Conservation (phyloP, 2,329 filamentous ascomycete genomes). For the Thyridium curvatum region DNA sequence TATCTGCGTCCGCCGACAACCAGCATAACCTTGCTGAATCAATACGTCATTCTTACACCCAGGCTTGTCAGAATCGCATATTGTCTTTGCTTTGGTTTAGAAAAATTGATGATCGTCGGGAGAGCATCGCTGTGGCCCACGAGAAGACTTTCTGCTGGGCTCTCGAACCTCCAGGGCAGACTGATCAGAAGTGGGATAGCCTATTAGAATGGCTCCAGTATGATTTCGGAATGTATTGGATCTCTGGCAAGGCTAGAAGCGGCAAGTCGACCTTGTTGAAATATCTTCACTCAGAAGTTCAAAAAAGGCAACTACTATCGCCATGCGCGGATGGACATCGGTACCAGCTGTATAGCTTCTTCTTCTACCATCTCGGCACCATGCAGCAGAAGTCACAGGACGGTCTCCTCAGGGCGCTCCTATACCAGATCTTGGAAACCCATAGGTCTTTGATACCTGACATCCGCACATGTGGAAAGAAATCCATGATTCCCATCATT, state of each 20-base stretch:
- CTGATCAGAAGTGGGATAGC: not conserved
- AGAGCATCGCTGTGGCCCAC: conserved; percentile 2
- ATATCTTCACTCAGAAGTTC: conserved; percentile 15
- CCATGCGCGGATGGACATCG: no score
- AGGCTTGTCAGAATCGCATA: no score
- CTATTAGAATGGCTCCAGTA: conserved; percentile 17
- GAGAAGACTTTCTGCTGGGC: conserved; percentile 8
- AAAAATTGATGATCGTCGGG: no score
- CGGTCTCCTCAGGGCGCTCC: conserved; percentile 23
- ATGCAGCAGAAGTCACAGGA: conserved; percentile 22
- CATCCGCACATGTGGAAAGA: not conserved
- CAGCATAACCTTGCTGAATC: no score
- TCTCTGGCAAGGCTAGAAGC: conserved; percentile 31
- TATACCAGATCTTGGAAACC: conserved; percentile 20
- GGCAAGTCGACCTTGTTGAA: conserved; percentile 37
- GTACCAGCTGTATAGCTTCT: conserved; percentile 16
- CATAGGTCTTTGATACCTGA: no score
- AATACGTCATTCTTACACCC: no score
- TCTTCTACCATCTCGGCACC: conserved; percentile 26
- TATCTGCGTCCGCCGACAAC: no score
- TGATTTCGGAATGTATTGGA: conserved; percentile 18
- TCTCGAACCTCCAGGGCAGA: no score
- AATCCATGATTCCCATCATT: no score
- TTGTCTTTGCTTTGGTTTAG: no score
- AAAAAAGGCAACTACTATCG: conserved; percentile 2